Percentiles rank a stretch among this genome's conserved stretches.
phyloP scores from a whole-genome alignment of 2,329 filamentous ascomycete genomes.

The Trichoderma brevicompactum region DNA sequence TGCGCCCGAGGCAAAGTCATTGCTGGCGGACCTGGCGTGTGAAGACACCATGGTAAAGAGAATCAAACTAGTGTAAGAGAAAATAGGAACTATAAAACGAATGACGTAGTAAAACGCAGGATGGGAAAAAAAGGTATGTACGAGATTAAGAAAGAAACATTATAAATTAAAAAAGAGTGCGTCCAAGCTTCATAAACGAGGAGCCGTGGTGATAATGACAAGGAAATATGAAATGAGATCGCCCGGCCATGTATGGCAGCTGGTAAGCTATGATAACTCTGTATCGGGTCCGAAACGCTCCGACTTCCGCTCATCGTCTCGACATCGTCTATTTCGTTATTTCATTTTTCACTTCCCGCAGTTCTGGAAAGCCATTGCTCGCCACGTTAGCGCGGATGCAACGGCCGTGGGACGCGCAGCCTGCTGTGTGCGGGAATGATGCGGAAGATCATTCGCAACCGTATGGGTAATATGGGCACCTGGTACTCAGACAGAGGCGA shows the following conservation, averaged over 20 bases:
- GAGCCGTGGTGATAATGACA: neutral
- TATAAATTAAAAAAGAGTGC: neutral
- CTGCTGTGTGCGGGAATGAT: too few species aligned
- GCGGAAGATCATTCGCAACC: too few species aligned
- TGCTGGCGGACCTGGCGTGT: conserved; percentile 22
- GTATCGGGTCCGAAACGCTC: conserved; percentile 3
- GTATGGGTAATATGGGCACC: too few species aligned
- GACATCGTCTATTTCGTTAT: neutral
- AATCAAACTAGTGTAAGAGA: neutral
- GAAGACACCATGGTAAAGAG: conserved; percentile 3
- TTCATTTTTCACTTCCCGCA: neutral
- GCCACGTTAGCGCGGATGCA: too few species aligned
- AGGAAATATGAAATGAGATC: neutral
- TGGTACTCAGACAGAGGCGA: too few species aligned
- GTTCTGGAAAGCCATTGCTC: neutral
- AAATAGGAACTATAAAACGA: neutral
- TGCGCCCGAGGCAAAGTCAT: conserved; percentile 6
- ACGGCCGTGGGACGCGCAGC: too few species aligned
- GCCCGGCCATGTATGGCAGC: neutral
- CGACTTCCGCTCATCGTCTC: conserved; percentile 1
- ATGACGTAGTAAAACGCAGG: neutral
- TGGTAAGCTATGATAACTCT: neutral
- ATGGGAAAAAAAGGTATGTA: neutral
- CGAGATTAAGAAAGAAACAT: neutral
- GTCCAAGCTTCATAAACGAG: too few species aligned